These are phyloP conservation scores for Pyracantha coccinea DNA, from an alignment of 331 rosid genomes.

Conservation along the genomic window DNA sequence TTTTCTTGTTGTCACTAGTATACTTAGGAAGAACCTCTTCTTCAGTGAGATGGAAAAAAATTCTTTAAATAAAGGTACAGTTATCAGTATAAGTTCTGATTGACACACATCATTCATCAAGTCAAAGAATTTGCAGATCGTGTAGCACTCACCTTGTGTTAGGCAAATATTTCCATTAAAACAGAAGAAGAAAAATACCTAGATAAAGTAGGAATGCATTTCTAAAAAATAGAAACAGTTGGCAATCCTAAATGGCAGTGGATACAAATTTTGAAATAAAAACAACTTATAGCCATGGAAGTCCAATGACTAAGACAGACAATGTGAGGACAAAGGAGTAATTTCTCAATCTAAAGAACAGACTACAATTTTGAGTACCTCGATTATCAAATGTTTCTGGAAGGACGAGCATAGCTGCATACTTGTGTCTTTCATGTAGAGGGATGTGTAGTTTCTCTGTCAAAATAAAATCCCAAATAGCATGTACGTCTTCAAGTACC, in stretches of 20 bases:
- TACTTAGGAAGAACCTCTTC: not conserved
- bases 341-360: not conserved
- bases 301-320: not conserved
- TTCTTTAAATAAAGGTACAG: no score
- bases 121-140: no score
- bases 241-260: no score
- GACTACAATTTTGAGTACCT: slow-evolving; percentile 33
- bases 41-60: not conserved
- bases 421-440: slow-evolving; percentile 60
- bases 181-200: no score
- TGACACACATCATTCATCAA: not conserved
- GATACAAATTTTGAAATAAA: not conserved
- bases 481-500: slow-evolving; percentile 77
- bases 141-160: no score
- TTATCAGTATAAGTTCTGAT: not conserved
- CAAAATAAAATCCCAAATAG: slow-evolving; percentile 96
- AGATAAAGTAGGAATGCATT: no score
- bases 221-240: no score
- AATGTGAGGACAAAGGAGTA: not conserved
- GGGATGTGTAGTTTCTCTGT: slow-evolving; percentile 71
- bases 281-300: not conserved
- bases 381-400: slow-evolving; percentile 92
- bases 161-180: no score
- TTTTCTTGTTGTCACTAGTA: not conserved
- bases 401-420: slow-evolving; percentile 74